These are phyloP conservation scores for Trichosporon coremiiforme DNA, from an alignment of 1,284 basidiomycete genomes.

Conservation along the genomic window DNA sequence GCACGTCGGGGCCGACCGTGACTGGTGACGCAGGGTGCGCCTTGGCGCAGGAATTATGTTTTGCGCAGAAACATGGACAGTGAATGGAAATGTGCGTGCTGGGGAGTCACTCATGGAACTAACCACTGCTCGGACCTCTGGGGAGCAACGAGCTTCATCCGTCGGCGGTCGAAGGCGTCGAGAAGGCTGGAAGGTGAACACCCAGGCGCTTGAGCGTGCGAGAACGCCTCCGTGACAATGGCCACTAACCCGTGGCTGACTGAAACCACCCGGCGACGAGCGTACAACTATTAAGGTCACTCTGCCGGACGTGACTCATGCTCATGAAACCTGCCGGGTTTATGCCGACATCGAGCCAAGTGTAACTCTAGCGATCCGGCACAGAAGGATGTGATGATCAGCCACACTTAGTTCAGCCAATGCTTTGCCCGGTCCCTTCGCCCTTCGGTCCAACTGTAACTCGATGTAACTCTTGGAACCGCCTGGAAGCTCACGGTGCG, in stretches of 20 bases:
- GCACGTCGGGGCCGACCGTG: too few relatives aligned
- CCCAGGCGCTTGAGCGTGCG: not conserved
- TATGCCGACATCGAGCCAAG: not conserved
- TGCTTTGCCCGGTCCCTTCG: not conserved
- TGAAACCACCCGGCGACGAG: not conserved
- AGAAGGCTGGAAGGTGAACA: too few relatives aligned
- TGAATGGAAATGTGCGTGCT: too few relatives aligned
- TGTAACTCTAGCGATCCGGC: not conserved
- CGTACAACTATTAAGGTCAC: not conserved
- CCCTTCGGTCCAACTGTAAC: not conserved
- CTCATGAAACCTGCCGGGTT: conserved; percentile 1
- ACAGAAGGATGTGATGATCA: not conserved
- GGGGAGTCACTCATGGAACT: too few relatives aligned
- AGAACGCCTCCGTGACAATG: not conserved
- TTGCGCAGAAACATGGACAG: too few relatives aligned
- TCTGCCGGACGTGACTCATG: not conserved
- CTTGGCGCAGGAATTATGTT: too few relatives aligned
- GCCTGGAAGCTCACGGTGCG: not conserved
- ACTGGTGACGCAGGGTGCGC: too few relatives aligned
- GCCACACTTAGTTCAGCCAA: not conserved
- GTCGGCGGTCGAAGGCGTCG: too few relatives aligned
- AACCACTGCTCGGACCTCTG: too few relatives aligned
- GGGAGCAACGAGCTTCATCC: too few relatives aligned
- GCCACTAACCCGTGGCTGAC: not conserved
- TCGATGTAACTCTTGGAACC: not conserved